Evolutionary conservation across 345 rosid species (phyloP).

Genomic region (Gossypioides kirkii): DNA sequence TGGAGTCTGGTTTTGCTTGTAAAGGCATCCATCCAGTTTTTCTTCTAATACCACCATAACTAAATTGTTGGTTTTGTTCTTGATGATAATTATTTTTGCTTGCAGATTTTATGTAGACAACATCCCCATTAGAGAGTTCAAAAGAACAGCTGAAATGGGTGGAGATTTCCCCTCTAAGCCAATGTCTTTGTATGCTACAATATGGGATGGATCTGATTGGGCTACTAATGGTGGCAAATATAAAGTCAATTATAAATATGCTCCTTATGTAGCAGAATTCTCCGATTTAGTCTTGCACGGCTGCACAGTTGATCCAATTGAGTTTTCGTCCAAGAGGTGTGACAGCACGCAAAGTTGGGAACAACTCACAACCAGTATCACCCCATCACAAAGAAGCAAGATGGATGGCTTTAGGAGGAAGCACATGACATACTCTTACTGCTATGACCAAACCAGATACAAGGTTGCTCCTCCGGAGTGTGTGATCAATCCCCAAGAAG

Average conservation of each 20-base stretch:
- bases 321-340: slow-evolving; percentile 47
- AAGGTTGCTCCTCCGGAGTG: slow-evolving; percentile 63
- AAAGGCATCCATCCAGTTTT: neutral
- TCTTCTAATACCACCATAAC: neutral
- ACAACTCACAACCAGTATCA: slow-evolving; percentile 33
- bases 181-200: slow-evolving; percentile 90
- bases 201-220: slow-evolving; percentile 97
- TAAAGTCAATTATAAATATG: slow-evolving; percentile 83
- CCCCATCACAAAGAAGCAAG: slow-evolving; percentile 41
- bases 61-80: neutral
- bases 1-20: slow-evolving; percentile 21
- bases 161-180: slow-evolving; percentile 92
- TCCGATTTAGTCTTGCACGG: slow-evolving; percentile 74
- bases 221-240: slow-evolving; percentile 98
- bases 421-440: slow-evolving; percentile 88
- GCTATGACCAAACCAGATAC: slow-evolving; percentile 84
- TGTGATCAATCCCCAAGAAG: slow-evolving; percentile 50
- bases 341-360: slow-evolving; percentile 31
- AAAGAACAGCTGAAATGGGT: slow-evolving; percentile 64
- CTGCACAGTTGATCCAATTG: slow-evolving; percentile 76
- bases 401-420: slow-evolving; percentile 69
- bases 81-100: neutral
- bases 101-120: slow-evolving; percentile 77
- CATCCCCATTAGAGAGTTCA: slow-evolving; percentile 72
- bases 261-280: slow-evolving; percentile 65